phyloP scores from a whole-genome alignment of 2,329 filamentous ascomycete species.

The Fusarium newnesense region DNA sequence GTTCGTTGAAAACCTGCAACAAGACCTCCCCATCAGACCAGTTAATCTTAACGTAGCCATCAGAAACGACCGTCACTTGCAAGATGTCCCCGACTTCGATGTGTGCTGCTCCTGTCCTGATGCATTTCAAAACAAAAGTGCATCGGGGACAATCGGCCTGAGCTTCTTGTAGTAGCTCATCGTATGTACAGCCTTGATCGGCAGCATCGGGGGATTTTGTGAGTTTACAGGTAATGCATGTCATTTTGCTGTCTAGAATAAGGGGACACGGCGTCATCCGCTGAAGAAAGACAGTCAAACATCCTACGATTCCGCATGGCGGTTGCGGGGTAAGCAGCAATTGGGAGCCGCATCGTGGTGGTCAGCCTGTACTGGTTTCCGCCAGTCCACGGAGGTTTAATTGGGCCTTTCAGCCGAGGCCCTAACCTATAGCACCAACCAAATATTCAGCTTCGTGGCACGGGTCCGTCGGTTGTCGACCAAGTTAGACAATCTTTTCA shows the following conservation, averaged over 20 bases:
- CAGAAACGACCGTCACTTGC: rapidly evolving
- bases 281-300: too few relatives aligned
- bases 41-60: rapidly evolving
- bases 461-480: too few relatives aligned
- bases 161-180: background rate
- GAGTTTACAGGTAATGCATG: background rate
- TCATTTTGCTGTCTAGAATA: background rate
- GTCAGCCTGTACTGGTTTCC: too few relatives aligned
- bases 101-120: background rate
- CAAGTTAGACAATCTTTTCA: too few relatives aligned
- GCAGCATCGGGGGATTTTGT: background rate
- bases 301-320: too few relatives aligned
- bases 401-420: too few relatives aligned
- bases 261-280: too few relatives aligned
- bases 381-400: too few relatives aligned
- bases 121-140: background rate
- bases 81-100: rapidly evolving
- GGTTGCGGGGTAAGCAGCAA: too few relatives aligned
- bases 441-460: too few relatives aligned
- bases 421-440: too few relatives aligned
- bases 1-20: background rate
- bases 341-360: too few relatives aligned
- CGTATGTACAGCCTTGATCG: background rate
- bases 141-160: background rate
- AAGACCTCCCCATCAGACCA: background rate